A percentile compares a stretch with the other conserved stretches of the same genome.
Conservation (phyloP, 257 asterid species). For the Nicotiana obtusifolia region DNA sequence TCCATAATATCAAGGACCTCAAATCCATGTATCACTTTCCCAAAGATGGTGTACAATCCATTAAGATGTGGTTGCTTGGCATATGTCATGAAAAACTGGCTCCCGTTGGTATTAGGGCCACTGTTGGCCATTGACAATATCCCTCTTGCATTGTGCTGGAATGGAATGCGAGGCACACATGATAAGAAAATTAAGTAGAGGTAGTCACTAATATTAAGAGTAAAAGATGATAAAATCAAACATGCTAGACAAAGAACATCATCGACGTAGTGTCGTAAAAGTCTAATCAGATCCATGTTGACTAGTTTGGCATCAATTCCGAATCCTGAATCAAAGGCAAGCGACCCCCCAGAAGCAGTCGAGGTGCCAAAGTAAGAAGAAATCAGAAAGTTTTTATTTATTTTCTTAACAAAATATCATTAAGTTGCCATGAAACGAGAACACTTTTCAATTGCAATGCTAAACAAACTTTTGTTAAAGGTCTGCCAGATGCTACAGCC, state of each 20-base stretch:
- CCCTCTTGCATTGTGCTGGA: constrained; percentile 98
- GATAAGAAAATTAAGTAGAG: background rate
- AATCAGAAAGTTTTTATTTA: background rate
- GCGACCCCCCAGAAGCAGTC: background rate
- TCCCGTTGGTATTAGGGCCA: constrained; percentile 95
- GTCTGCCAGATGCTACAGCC: background rate
- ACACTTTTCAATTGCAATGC: background rate
- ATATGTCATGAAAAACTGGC: constrained; percentile 83
- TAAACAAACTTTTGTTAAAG: background rate
- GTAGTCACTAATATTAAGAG: background rate
- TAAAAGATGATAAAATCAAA: background rate
- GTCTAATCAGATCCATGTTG: background rate
- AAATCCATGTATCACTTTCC: constrained; percentile 92
- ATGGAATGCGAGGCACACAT: background rate
- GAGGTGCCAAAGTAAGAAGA: background rate
- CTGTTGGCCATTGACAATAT: constrained; percentile 91
- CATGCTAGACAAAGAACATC: background rate
- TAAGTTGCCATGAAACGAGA: background rate
- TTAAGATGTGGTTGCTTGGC: constrained; percentile 94
- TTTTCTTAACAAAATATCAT: background rate
- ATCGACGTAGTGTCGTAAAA: background rate
- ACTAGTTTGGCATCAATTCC: background rate
- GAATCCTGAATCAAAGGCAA: background rate
- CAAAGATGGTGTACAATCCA: constrained; percentile 83
- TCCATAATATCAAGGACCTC: constrained; percentile 98